Conservation (phyloP, 331 rosid genomes). For the Pyrus hybrid region DNA sequence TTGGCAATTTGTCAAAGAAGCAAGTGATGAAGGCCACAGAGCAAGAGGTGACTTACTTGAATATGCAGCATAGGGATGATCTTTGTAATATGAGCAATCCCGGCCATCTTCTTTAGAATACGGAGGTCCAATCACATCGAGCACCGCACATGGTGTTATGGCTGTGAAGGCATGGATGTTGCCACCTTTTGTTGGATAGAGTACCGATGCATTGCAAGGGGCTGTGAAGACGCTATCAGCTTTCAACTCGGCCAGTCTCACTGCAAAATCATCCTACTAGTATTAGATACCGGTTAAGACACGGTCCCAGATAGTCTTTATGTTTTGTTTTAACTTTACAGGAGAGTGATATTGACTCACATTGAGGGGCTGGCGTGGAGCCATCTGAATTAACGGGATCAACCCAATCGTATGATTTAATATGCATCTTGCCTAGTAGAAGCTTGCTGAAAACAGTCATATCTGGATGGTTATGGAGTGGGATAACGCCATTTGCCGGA, state of each 20-base stretch:
- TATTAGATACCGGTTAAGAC: neutral
- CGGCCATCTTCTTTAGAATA: conserved; percentile 64
- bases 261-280: conserved; percentile 23
- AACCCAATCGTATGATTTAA: conserved; percentile 77
- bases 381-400: conserved; percentile 21
- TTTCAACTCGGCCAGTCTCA: conserved; percentile 62
- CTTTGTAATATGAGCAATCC: conserved; percentile 71
- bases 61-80: conserved; percentile 39
- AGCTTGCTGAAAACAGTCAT: conserved; percentile 95
- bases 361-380: conserved; percentile 21
- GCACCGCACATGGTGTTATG: conserved; percentile 81
- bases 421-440: conserved; percentile 68
- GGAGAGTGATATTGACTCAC: conserved; percentile 23
- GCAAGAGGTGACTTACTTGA: conserved; percentile 24
- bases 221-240: conserved; percentile 44
- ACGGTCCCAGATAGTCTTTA: neutral
- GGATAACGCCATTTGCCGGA: conserved; percentile 69
- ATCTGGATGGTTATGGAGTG: conserved; percentile 86
- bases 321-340: neutral
- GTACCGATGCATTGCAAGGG: conserved; percentile 59
- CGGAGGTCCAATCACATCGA: conserved; percentile 90
- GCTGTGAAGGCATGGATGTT: conserved; percentile 83
- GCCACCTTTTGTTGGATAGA: conserved; percentile 80
- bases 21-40: too few species aligned
- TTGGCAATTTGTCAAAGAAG: neutral